These are phyloP conservation scores for Choiromyces venosus DNA, from an alignment of 495 filamentous ascomycete species.

Conservation along the genomic window DNA sequence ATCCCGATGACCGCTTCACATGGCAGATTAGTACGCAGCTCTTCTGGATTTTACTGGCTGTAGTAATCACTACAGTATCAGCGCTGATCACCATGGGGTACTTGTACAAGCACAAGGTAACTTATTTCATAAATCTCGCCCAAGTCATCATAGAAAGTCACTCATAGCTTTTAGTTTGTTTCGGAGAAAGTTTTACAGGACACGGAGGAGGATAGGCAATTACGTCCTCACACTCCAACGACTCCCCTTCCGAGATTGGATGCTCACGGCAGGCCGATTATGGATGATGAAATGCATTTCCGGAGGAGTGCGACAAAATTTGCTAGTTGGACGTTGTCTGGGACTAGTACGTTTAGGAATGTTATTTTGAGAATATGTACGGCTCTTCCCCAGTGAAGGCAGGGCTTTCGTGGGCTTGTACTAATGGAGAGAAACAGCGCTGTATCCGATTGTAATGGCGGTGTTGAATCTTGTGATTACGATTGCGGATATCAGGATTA, in stretches of 20 bases:
- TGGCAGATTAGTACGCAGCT: conserved; percentile 36
- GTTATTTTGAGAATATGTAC: conserved; percentile 27
- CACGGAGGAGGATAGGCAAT: background rate
- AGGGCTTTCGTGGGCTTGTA: background rate
- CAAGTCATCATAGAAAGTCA: background rate
- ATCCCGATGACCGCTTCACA: conserved; percentile 14
- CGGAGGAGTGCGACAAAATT: conserved; percentile 15
- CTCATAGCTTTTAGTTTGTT: conserved; percentile 11
- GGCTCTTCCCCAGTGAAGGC: background rate
- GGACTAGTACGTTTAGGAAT: conserved; percentile 16
- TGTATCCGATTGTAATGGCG: conserved; percentile 30
- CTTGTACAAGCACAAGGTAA: conserved; percentile 31
- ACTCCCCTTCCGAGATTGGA: conserved; percentile 26
- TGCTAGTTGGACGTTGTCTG: conserved; percentile 18
- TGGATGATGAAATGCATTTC: conserved; percentile 2
- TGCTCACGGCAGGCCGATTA: conserved; percentile 16
- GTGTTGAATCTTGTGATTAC: conserved; percentile 26
- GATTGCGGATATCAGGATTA: conserved; percentile 22
- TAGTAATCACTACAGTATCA: conserved; percentile 15
- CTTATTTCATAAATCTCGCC: background rate
- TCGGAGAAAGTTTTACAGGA: background rate
- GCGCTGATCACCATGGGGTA: conserved; percentile 22
- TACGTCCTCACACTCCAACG: background rate
- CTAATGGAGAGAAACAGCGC: conserved; percentile 12
- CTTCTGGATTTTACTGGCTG: conserved; percentile 33